Percentiles rank a stretch among this genome's conserved stretches.
Conservation (phyloP, 2,329 filamentous ascomycete species). For the Cryphonectria japonica region DNA sequence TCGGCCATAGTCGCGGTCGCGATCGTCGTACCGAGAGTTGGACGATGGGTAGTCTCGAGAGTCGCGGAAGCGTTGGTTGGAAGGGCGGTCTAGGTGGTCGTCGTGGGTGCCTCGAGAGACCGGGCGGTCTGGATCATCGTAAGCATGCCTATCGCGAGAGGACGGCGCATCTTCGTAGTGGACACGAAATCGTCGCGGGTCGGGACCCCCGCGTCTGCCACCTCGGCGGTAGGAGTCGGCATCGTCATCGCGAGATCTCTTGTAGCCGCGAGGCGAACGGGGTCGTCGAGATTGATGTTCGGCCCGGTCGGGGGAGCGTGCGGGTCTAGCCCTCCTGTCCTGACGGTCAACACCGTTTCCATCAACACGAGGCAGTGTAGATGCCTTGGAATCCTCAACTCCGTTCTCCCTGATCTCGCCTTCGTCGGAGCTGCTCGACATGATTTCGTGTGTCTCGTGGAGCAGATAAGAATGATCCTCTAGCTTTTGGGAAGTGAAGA, state of each 20-base stretch:
- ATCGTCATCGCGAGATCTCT: slow-evolving; percentile 69
- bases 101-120: slow-evolving; percentile 48
- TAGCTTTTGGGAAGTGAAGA: slow-evolving; percentile 18
- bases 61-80: slow-evolving; percentile 29
- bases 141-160: slow-evolving; percentile 52
- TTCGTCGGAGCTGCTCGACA: slow-evolving; percentile 72
- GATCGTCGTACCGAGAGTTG: slow-evolving; percentile 53
- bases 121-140: slow-evolving; percentile 49
- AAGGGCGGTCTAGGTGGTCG: slow-evolving; percentile 60
- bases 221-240: slow-evolving; percentile 51
- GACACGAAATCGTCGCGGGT: slow-evolving; percentile 63
- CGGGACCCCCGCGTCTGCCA: slow-evolving; percentile 48
- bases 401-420: slow-evolving; percentile 82
- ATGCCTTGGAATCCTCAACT: slow-evolving; percentile 75
- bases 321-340: slow-evolving; percentile 73
- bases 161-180: slow-evolving; percentile 63
- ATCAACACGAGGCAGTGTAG: slow-evolving; percentile 77
- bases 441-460: slow-evolving; percentile 29
- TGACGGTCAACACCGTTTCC: slow-evolving; percentile 88
- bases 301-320: slow-evolving; percentile 59
- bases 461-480: slow-evolving; percentile 27
- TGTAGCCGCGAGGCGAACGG: slow-evolving; percentile 67
- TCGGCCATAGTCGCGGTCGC: slow-evolving; percentile 44
- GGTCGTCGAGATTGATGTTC: slow-evolving; percentile 52
- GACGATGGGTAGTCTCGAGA: slow-evolving; percentile 29